Conservation (phyloP, 257 asterid species). For the Forsythia viridissima region DNA sequence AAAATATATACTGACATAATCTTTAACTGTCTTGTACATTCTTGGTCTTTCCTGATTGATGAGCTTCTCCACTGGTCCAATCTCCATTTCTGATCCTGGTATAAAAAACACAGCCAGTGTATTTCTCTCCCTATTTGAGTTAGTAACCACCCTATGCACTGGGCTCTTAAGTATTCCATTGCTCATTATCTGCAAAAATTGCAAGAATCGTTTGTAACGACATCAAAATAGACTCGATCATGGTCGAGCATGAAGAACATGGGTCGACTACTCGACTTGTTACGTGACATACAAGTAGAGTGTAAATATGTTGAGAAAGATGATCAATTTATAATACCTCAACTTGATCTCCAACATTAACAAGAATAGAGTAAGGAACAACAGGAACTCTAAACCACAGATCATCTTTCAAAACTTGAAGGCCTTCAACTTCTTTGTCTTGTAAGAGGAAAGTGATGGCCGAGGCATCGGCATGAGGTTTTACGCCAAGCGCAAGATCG, state of each 20-base stretch:
- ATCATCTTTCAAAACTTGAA: slow-evolving; percentile 56
- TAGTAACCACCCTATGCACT: slow-evolving; percentile 61
- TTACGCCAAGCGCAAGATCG: slow-evolving; percentile 58
- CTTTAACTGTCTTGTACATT: slow-evolving; percentile 1
- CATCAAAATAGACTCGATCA: neutral
- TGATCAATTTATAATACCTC: slow-evolving; percentile 43
- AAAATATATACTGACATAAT: slow-evolving; percentile 34
- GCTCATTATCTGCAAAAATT: slow-evolving; percentile 60
- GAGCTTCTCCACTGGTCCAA: slow-evolving; percentile 54
- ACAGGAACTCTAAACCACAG: slow-evolving; percentile 60
- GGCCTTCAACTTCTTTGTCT: slow-evolving; percentile 66
- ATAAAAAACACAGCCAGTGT: slow-evolving; percentile 12
- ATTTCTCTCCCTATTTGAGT: slow-evolving; percentile 49
- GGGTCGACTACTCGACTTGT: neutral
- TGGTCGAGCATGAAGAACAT: neutral
- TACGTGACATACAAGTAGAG: too few relatives aligned
- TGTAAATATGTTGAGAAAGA: neutral
- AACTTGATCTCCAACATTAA: slow-evolving; percentile 66
- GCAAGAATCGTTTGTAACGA: slow-evolving; percentile 11
- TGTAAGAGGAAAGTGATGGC: slow-evolving; percentile 61
- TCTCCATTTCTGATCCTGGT: slow-evolving; percentile 48
- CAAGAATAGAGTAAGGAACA: slow-evolving; percentile 48
- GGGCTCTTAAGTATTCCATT: slow-evolving; percentile 65
- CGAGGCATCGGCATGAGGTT: slow-evolving; percentile 76
- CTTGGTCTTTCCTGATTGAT: slow-evolving; percentile 46